Conservation (phyloP, 371 early-diverging fungal species). For the Mortierella sp. region DNA sequence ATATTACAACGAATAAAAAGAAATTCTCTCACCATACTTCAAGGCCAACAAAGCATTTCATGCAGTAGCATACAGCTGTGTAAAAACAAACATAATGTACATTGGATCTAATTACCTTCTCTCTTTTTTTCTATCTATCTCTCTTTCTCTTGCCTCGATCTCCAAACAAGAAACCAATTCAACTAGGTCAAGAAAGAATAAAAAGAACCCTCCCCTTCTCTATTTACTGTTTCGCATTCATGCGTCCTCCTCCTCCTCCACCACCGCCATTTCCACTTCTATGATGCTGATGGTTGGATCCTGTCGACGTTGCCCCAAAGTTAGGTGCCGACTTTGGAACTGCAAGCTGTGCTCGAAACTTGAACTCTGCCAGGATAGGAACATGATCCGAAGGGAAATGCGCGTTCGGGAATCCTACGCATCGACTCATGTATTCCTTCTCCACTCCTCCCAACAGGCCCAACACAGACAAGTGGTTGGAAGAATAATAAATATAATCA, state of each 20-base stretch:
- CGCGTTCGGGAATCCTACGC: constrained; percentile 95
- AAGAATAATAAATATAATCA: constrained; percentile 97
- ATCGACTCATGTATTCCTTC: constrained; percentile 77
- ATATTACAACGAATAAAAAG: too few species aligned
- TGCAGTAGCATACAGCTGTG: too few species aligned
- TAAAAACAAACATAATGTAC: too few species aligned
- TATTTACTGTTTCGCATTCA: too few species aligned
- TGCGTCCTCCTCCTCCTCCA: too few species aligned
- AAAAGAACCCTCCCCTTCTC: background rate
- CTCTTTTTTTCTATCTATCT: background rate
- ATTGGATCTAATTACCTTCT: background rate
- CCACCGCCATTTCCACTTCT: constrained; percentile 5
- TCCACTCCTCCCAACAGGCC: constrained; percentile 91
- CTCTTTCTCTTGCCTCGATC: too few species aligned
- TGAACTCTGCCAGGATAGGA: constrained; percentile 45
- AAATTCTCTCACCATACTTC: too few species aligned
- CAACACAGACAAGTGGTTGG: constrained; percentile 76
- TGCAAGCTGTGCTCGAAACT: constrained; percentile 29
- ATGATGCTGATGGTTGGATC: constrained; percentile 7
- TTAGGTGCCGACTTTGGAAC: constrained; percentile 25
- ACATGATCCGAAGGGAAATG: constrained; percentile 95
- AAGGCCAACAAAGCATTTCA: too few species aligned
- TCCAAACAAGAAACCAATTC: too few species aligned
- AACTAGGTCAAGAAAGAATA: too few species aligned
- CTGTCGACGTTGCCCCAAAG: constrained; percentile 47